Base-by-base conservation (phyloP, 306 rosid genomes). In the Lupinus albus region DNA sequence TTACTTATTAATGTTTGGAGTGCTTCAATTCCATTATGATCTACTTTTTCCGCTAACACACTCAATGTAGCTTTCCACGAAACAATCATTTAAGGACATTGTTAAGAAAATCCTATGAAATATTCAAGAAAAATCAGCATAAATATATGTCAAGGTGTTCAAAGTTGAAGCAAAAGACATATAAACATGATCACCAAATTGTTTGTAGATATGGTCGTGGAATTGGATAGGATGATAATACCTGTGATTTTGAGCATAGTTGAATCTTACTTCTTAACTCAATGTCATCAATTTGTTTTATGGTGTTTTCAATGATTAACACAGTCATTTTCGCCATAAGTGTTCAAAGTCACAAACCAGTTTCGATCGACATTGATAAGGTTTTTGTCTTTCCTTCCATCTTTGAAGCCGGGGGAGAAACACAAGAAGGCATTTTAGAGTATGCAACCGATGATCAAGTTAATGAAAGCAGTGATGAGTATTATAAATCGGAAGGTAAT, bases 291-390 rank as follows among this genome's bases (percentile, higher is more conserved):
- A 63, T 71, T 20, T 71, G 81, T 47, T 61, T 74, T 15, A 53
- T 73, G 14, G 73, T 62, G 68, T 81, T 76, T 68, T 65, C 66
- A 36, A 21, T 76, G 18, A 65, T 76, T 55, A 76, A 79, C 82
- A 42, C 71, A 51, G 45, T 81, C 56, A 18, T 82, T 15, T 1
- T 74, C 3, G 50, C 68, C 67, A 56, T 84, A 47, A 49, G 74
- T 42, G 32, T 65, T 55, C 66, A 49, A 55, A 67, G 35, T 15
- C 63, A 46, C 11, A 14, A 69, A 36, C 52, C 82, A 57, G 32
- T 69, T 76, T 33, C 70, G 0, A 60, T 9, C 15, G 74, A 70
- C 61, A 20, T 14, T 61, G 74, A 65, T 0, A 21, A 36, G 13
- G 21, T 9, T 42, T 25, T 25, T 33, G 11, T 47, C 78, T 16